A percentile compares a stretch with the other conserved stretches of the same genome.
Evolutionary conservation across 305 asterid genomes (phyloP).

Genomic region (Fraxinus greggii): DNA sequence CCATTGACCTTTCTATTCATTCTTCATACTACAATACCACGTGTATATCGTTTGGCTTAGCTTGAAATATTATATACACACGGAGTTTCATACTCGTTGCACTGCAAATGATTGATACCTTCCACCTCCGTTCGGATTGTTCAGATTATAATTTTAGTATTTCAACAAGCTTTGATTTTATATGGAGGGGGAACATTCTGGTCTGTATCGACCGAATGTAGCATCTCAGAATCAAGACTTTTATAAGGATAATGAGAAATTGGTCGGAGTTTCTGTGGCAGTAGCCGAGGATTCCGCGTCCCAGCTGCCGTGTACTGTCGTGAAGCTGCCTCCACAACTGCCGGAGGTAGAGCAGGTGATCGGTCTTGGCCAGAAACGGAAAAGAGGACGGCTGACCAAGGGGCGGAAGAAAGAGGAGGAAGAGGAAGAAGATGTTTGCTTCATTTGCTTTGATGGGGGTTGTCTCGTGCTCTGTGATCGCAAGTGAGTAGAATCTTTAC

Average conservation of each 20-base stretch:
- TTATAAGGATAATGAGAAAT: conserved; percentile 38
- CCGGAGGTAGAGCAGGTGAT: conserved; percentile 24
- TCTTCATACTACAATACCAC: background rate
- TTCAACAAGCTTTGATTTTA: background rate
- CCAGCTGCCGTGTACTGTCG: conserved; percentile 33
- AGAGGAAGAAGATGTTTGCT: conserved; percentile 75
- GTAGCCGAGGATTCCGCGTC: conserved; percentile 27
- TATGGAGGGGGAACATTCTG: background rate
- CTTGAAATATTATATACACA: background rate
- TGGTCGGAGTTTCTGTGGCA: conserved; percentile 26
- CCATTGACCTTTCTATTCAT: no score
- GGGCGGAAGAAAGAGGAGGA: conserved; percentile 35
- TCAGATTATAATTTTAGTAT: background rate
- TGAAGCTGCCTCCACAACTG: conserved; percentile 2
- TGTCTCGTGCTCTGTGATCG: conserved; percentile 78
- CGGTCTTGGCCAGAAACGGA: conserved; percentile 48
- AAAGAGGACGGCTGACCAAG: conserved; percentile 72
- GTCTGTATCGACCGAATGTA: conserved; percentile 25
- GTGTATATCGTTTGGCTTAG: background rate
- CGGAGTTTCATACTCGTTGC: background rate
- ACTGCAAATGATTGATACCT: background rate
- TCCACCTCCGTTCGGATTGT: background rate
- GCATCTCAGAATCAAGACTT: conserved; percentile 38
- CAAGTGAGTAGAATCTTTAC: conserved; percentile 47
- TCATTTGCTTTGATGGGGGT: conserved; percentile 85